Conservation (phyloP, 495 filamentous ascomycete species). For the Lophium mytilinum region DNA sequence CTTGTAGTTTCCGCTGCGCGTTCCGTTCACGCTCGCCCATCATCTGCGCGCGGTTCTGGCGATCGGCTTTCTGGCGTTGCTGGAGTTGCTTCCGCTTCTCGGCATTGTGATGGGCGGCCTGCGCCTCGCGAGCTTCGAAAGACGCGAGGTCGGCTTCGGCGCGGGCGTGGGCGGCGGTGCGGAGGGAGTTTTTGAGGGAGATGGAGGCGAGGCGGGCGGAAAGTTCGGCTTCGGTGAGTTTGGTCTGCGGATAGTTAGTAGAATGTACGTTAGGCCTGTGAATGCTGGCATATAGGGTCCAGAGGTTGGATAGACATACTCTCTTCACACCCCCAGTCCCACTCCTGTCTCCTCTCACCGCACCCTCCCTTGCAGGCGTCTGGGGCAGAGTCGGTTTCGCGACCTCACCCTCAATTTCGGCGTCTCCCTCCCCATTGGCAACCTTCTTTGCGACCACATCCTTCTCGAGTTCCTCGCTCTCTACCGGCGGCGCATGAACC, state of each 20-base stretch:
- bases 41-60: constrained; percentile 49
- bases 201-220: constrained; percentile 51
- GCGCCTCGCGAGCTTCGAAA: constrained; percentile 57
- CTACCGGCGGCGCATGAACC: neutral
- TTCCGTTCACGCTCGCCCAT: constrained; percentile 67
- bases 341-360: constrained; percentile 61
- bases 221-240: constrained; percentile 63
- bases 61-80: constrained; percentile 49
- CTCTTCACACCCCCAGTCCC: constrained; percentile 57
- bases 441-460: neutral
- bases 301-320: constrained; percentile 4
- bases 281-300: neutral
- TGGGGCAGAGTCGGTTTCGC: constrained; percentile 1
- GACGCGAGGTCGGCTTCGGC: constrained; percentile 61
- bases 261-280: neutral
- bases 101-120: constrained; percentile 31
- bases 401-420: neutral
- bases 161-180: constrained; percentile 53
- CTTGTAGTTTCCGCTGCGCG: constrained; percentile 58
- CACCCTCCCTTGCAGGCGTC: constrained; percentile 27
- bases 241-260: constrained; percentile 37
- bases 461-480: neutral
- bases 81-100: constrained; percentile 21
- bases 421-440: constrained; percentile 8
- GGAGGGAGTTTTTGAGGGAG: constrained; percentile 48